A percentile compares a stretch with the other conserved stretches of the same genome.
phyloP scores from a whole-genome alignment of 2,329 filamentous ascomycete genomes.

The Trichoderma simmonsii region DNA sequence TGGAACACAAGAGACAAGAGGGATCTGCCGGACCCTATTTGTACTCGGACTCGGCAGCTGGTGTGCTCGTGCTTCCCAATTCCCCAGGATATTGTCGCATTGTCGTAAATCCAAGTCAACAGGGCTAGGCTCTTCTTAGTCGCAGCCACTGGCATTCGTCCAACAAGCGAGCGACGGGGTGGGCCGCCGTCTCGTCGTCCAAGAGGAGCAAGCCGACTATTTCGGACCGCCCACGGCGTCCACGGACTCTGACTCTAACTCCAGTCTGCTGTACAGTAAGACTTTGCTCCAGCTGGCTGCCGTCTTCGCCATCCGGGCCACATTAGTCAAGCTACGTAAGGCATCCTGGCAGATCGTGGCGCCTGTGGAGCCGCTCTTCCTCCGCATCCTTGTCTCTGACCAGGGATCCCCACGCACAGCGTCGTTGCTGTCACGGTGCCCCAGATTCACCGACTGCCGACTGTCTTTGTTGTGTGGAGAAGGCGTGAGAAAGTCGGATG shows the following conservation, averaged over 20 bases:
- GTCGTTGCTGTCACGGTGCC: neutral
- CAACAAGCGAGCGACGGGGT: slow-evolving; percentile 11
- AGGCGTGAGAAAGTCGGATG: neutral
- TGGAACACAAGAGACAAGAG: neutral
- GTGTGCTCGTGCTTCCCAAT: neutral
- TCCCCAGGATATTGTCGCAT: neutral
- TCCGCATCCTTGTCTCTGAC: neutral
- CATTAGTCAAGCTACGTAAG: neutral
- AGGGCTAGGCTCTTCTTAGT: neutral
- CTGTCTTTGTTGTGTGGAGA: neutral
- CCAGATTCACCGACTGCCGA: slow-evolving; percentile 11
- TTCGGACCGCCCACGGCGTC: neutral
- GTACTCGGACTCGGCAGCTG: slow-evolving; percentile 7
- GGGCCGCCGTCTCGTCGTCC: neutral
- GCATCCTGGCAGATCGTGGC: slow-evolving; percentile 14
- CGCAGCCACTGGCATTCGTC: slow-evolving; percentile 3
- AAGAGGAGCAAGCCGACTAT: neutral
- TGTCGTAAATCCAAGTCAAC: neutral
- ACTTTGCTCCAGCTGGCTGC: neutral
- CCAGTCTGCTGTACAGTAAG: neutral
- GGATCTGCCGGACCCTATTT: slow-evolving; percentile 17
- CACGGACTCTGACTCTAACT: neutral
- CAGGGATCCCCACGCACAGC: neutral
- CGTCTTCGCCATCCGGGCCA: neutral
- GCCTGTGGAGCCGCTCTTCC: neutral